These are phyloP conservation scores for Isatis lusitanica DNA, from an alignment of 441 rosid species.

Conservation along the genomic window DNA sequence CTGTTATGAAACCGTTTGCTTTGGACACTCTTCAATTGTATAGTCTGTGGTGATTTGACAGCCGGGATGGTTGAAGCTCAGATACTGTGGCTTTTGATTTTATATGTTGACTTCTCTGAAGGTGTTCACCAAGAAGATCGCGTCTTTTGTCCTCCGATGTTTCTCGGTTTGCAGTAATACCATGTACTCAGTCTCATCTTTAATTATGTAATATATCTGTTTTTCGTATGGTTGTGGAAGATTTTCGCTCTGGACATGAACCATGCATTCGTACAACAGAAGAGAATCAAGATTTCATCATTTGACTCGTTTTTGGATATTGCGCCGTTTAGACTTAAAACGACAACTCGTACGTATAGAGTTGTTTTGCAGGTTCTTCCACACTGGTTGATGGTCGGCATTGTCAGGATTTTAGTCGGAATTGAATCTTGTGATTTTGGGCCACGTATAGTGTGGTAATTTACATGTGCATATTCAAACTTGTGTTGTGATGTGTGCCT, in stretches of 20 bases:
- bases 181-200: background rate
- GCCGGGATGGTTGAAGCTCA: background rate
- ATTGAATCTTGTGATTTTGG: background rate
- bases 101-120: background rate
- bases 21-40: background rate
- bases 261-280: too few species aligned
- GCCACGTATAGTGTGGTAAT: background rate
- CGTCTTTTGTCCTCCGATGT: background rate
- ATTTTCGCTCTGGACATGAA: background rate
- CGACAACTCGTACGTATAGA: too few species aligned
- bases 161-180: background rate
- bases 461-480: background rate
- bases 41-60: conserved; percentile 4
- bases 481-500: background rate
- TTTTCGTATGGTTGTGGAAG: background rate
- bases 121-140: background rate
- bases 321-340: too few species aligned
- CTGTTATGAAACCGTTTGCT: background rate
- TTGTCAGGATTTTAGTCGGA: background rate
- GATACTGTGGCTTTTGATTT: background rate
- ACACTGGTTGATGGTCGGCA: background rate
- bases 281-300: background rate
- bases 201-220: background rate
- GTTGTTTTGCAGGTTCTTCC: too few species aligned
- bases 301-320: background rate